These are phyloP conservation scores for Termitomyces sp. DNA, from an alignment of 768 basidiomycete species.

Conservation along the genomic window DNA sequence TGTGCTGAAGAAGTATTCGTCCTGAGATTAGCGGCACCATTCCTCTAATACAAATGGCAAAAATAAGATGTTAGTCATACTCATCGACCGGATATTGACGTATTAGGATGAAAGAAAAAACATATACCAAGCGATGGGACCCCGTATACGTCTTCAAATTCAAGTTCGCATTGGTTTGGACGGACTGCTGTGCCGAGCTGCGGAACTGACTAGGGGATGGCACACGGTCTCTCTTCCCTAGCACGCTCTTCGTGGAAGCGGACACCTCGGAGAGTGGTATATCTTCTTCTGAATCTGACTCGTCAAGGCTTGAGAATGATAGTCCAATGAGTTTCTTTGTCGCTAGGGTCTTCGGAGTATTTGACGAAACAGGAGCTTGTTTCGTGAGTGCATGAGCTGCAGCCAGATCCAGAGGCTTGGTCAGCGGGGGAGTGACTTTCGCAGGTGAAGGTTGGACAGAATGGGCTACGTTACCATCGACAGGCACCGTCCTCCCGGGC, in stretches of 20 bases:
- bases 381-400: not conserved
- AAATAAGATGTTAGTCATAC: not conserved
- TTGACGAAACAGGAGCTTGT: not conserved
- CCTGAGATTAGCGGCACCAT: not conserved
- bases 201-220: conserved; percentile 4
- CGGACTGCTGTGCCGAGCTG: not conserved
- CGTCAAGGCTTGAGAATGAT: conserved; percentile 8
- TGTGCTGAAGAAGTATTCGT: not conserved
- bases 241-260: not conserved
- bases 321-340: not conserved
- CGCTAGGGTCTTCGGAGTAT: not conserved
- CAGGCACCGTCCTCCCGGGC: not conserved
- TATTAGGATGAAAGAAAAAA: not conserved
- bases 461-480: not conserved
- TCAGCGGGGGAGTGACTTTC: not conserved
- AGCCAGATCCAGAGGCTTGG: not conserved
- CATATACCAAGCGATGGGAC: conserved; percentile 10
- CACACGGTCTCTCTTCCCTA: conserved; percentile 13
- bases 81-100: not conserved
- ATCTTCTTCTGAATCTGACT: conserved; percentile 15
- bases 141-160: not conserved
- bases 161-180: not conserved
- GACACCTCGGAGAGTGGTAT: conserved; percentile 13
- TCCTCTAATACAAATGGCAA: not conserved
- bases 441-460: not conserved